Evolutionary conservation across 148 eudicot species (phyloP).

Genomic region (Drosera capensis): DNA sequence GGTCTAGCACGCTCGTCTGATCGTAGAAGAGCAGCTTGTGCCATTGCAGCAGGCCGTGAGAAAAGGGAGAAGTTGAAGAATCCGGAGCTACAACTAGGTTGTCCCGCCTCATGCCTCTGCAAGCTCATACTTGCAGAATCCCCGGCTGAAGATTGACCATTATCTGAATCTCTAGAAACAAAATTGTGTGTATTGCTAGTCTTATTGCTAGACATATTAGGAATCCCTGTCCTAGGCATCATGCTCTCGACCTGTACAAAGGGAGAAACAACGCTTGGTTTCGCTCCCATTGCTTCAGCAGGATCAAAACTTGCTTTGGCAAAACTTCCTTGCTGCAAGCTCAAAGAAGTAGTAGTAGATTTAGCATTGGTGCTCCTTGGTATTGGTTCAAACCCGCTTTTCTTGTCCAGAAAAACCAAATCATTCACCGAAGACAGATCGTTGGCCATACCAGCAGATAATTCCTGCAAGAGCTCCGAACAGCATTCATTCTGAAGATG

Average conservation of each 20-base stretch:
- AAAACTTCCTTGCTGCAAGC: slow-evolving; percentile 13
- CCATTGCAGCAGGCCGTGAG: slow-evolving; percentile 38
- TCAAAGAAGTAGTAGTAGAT: slow-evolving; percentile 10
- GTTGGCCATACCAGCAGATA: slow-evolving; percentile 47
- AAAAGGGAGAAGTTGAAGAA: slow-evolving; percentile 56
- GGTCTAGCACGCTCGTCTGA: slow-evolving; percentile 5
- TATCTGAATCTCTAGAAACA: slow-evolving; percentile 13
- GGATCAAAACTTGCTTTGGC: slow-evolving; percentile 21
- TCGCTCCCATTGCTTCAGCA: slow-evolving; percentile 13
- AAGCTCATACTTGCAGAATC: slow-evolving; percentile 16
- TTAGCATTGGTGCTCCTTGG: slow-evolving; percentile 11
- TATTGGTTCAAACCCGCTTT: slow-evolving; percentile 14
- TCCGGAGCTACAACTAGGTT: slow-evolving; percentile 26
- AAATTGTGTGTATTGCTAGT: slow-evolving; percentile 13
- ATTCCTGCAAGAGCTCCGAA: slow-evolving; percentile 52
- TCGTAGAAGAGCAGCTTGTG: slow-evolving; percentile 23
- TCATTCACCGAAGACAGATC: slow-evolving; percentile 22
- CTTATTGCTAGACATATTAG: slow-evolving; percentile 21
- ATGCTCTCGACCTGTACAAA: slow-evolving; percentile 14
- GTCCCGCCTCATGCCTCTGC: slow-evolving; percentile 30
- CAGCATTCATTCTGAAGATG: slow-evolving; percentile 33
- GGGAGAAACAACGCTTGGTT: slow-evolving; percentile 20
- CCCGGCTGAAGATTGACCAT: slow-evolving; percentile 19
- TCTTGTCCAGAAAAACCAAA: slow-evolving; percentile 21
- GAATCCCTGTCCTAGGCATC: slow-evolving; percentile 31